phyloP scores from a whole-genome alignment of 306 rosid genomes.

The Arachis hypogaea region DNA sequence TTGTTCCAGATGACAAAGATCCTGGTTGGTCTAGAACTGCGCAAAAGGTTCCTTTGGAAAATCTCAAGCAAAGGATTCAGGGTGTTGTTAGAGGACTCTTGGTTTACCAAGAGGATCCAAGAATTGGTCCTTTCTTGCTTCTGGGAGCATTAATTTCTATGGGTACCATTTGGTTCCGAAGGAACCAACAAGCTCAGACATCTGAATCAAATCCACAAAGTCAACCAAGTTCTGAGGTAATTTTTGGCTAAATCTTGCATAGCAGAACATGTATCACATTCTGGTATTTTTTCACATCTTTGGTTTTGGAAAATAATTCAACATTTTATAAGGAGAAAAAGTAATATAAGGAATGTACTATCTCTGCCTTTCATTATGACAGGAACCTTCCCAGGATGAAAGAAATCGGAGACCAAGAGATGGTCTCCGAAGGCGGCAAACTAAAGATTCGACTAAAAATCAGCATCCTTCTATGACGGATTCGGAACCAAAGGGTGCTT shows the following conservation, averaged over 20 bases:
- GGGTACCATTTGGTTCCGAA: constrained; percentile 73
- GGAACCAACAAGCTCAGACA: constrained; percentile 58
- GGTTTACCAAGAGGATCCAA: constrained; percentile 69
- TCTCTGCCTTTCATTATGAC: constrained; percentile 20
- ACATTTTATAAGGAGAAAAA: neutral
- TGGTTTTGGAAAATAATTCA: no score
- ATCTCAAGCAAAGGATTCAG: constrained; percentile 50
- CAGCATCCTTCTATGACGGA: constrained; percentile 69
- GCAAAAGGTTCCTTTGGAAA: constrained; percentile 52
- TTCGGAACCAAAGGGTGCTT: constrained; percentile 66
- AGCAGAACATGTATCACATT: no score
- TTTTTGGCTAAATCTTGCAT: constrained; percentile 12
- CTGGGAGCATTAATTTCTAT: constrained; percentile 76
- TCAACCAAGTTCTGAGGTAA: constrained; percentile 59
- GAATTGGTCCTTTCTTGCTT: constrained; percentile 84
- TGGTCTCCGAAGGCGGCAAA: constrained; percentile 36
- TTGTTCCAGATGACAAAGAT: constrained; percentile 71
- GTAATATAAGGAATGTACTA: neutral
- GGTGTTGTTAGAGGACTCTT: constrained; percentile 47
- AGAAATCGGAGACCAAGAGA: constrained; percentile 50
- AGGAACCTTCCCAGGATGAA: constrained; percentile 49
- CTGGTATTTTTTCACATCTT: no score
- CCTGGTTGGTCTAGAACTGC: constrained; percentile 64
- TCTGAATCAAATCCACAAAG: constrained; percentile 47
- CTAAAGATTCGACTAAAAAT: constrained; percentile 37